phyloP scores from a whole-genome alignment of 306 rosid species.

The Delonix regia region DNA sequence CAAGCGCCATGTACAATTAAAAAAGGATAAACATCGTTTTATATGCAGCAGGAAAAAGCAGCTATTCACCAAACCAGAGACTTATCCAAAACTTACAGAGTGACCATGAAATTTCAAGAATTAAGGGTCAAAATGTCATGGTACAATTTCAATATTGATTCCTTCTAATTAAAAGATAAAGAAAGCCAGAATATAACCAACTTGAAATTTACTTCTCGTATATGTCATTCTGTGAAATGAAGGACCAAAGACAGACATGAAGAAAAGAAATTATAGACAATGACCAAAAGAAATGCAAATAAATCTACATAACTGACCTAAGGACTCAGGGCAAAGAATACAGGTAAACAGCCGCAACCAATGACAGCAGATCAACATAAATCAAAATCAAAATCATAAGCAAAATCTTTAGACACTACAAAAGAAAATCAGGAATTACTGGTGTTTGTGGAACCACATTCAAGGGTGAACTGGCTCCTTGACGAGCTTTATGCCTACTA shows the following conservation, averaged over 20 bases:
- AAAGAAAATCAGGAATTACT: conserved; percentile 89
- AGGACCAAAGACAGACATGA: conserved; percentile 33
- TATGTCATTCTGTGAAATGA: conserved; percentile 36
- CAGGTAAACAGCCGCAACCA: conserved; percentile 46
- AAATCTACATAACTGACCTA: conserved; percentile 49
- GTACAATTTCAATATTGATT: conserved; percentile 20
- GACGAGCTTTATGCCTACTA: conserved; percentile 64
- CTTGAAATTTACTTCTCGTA: conserved; percentile 33
- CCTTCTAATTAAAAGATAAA: not conserved
- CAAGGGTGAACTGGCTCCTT: conserved; percentile 63
- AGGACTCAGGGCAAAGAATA: conserved; percentile 36
- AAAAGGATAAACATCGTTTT: not conserved
- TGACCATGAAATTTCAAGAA: conserved; percentile 24
- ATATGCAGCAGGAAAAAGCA: not conserved
- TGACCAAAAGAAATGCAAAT: conserved; percentile 26
- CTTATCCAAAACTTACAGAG: not conserved
- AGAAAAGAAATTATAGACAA: conserved; percentile 36
- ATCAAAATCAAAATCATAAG: conserved; percentile 41
- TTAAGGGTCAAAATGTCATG: conserved; percentile 9
- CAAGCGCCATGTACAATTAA: not conserved
- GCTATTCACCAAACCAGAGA: not conserved
- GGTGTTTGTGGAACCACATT: conserved; percentile 67
- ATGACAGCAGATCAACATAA: conserved; percentile 26
- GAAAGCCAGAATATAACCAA: conserved; percentile 26
- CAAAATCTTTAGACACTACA: conserved; percentile 50